Percentiles rank a stretch among this genome's conserved stretches.
These are phyloP conservation scores for Gilbertella persicaria DNA, from an alignment of 371 early-diverging fungal genomes.

Conservation along the genomic window DNA sequence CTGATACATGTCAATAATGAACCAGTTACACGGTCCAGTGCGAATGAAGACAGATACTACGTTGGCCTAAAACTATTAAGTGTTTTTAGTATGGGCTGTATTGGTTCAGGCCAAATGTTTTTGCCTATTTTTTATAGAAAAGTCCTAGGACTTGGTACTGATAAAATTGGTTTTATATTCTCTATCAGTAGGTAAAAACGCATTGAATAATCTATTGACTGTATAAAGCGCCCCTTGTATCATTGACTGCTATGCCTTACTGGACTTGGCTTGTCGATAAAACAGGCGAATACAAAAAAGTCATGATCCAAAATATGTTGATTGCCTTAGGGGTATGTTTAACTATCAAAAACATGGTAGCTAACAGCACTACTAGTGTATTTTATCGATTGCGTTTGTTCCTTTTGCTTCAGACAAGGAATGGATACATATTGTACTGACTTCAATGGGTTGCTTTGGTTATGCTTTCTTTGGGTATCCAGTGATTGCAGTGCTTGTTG, in stretches of 20 bases:
- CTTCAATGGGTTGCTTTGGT: slow-evolving; percentile 32
- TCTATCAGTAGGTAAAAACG: slow-evolving; percentile 34
- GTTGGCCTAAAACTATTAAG: slow-evolving; percentile 37
- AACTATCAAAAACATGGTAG: background rate
- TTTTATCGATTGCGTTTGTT: slow-evolving; percentile 29
- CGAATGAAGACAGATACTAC: slow-evolving; percentile 13
- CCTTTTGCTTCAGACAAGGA: slow-evolving; percentile 23
- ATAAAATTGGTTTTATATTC: slow-evolving; percentile 41
- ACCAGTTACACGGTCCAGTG: background rate
- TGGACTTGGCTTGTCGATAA: slow-evolving; percentile 37
- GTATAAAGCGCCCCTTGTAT: slow-evolving; percentile 32
- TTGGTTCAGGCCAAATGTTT: slow-evolving; percentile 39
- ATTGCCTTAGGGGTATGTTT: slow-evolving; percentile 30
- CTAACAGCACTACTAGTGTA: slow-evolving; percentile 11
- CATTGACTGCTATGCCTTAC: slow-evolving; percentile 38
- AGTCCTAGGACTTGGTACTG: slow-evolving; percentile 28
- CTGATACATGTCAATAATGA: background rate
- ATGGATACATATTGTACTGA: slow-evolving; percentile 19
- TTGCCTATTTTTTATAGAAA: slow-evolving; percentile 41
- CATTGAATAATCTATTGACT: background rate
- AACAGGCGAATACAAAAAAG: slow-evolving; percentile 27
- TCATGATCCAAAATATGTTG: slow-evolving; percentile 36
- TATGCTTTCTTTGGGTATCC: slow-evolving; percentile 44
- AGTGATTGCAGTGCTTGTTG: slow-evolving; percentile 31
- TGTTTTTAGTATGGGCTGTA: slow-evolving; percentile 39